phyloP scores from a whole-genome alignment of 73 alveolate species.

The Stentor coeruleus region DNA sequence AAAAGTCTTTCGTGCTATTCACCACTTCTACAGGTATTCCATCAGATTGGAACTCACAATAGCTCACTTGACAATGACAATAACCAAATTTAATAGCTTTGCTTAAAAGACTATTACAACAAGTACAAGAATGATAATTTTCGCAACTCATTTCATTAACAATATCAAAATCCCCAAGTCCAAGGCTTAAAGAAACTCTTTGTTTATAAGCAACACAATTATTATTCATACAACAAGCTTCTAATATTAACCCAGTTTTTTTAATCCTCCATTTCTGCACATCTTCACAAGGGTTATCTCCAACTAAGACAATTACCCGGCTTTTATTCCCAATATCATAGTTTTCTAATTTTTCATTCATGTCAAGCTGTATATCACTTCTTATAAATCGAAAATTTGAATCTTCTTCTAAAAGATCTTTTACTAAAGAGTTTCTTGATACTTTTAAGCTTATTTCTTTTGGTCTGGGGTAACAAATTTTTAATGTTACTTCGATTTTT shows the following conservation, averaged over 20 bases:
- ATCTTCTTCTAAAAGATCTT: not conserved
- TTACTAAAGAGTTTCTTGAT: not conserved
- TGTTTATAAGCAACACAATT: conserved; percentile 22
- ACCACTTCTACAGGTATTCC: no score
- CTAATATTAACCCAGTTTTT: conserved; percentile 8
- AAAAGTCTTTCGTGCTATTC: no score
- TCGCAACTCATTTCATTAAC: not conserved
- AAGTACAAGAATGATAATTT: not conserved
- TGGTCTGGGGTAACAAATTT: not conserved
- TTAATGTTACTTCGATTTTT: not conserved
- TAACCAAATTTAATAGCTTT: not conserved
- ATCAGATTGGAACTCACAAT: no score
- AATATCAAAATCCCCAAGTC: not conserved
- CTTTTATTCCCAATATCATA: not conserved
- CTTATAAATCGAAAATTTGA: not conserved
- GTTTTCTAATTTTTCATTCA: not conserved
- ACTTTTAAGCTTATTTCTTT: not conserved
- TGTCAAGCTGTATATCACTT: not conserved
- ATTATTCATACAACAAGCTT: not conserved
- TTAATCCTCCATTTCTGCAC: not conserved
- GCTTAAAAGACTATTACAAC: not conserved
- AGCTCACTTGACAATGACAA: not conserved
- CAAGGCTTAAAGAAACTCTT: not conserved
- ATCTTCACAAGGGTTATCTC: not conserved
- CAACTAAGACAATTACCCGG: not conserved